phyloP scores from a whole-genome alignment of 768 basidiomycete species.

The Suillus americanus region DNA sequence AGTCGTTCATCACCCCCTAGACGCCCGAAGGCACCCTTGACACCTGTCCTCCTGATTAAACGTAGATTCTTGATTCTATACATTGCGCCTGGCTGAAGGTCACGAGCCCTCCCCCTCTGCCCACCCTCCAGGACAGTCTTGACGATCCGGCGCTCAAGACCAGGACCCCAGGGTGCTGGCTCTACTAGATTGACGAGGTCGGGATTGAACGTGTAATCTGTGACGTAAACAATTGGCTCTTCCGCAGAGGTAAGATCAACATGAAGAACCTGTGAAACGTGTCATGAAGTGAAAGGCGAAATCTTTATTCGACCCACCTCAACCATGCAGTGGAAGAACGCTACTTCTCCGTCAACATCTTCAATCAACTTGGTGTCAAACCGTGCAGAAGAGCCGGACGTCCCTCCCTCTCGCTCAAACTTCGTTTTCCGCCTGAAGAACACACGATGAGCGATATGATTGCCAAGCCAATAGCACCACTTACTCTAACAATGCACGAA shows the following conservation, averaged over 20 bases:
- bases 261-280: constrained; percentile 45
- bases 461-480: constrained; percentile 20
- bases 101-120: constrained; percentile 41
- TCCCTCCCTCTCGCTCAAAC: constrained; percentile 30
- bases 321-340: constrained; percentile 55
- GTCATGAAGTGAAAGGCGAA: not conserved
- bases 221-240: constrained; percentile 50
- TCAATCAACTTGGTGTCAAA: constrained; percentile 49
- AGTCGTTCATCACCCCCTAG: constrained; percentile 30
- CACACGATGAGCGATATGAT: constrained; percentile 8
- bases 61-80: constrained; percentile 54
- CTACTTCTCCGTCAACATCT: constrained; percentile 40
- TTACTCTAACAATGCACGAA: constrained; percentile 55
- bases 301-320: constrained; percentile 42
- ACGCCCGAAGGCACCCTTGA: constrained; percentile 19
- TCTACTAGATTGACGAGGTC: constrained; percentile 35
- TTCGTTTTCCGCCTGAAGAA: constrained; percentile 48
- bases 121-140: constrained; percentile 51
- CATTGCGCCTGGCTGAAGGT: constrained; percentile 39
- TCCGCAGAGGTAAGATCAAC: constrained; percentile 32
- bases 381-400: constrained; percentile 23
- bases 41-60: constrained; percentile 34
- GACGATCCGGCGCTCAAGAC: constrained; percentile 50
- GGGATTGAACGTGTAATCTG: constrained; percentile 61
- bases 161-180: constrained; percentile 38